Evolutionary conservation across 1,284 basidiomycete genomes (phyloP), one percentile per base, ranked within the genome.

Genomic region (Singerocomus inundabilis): DNA sequence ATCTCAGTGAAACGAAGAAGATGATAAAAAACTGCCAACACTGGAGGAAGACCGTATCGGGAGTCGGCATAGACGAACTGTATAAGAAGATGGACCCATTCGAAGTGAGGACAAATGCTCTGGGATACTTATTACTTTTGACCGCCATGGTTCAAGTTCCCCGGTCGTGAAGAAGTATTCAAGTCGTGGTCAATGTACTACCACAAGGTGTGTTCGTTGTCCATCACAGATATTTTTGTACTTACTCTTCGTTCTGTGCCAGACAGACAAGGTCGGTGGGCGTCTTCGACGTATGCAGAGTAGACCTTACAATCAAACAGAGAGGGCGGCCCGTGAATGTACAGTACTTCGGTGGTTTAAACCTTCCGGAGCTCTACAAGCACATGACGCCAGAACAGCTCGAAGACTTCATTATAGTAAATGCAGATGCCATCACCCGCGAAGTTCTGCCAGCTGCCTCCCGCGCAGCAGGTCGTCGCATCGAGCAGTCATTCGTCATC

Each of bases 101-200:
- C 47, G 78, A 84, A 58, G 82, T 84, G 55, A 64, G 78, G 9
- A 16, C 29, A 12, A 24, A 6, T 28, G 13, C 16, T 12, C 15
- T 30, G 42, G 12, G 18, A 38, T 35, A 4, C 28, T 18, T 9
- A 12, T 9, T 46, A 25, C 33, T 35, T 46, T 44, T 48, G 47
- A 62, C 32, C 21, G 2, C n/a, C n/a, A 24, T 52, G 46, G 1
- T 44, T 41, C 49, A 55, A 88, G 85, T 88, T 82, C 59, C 83
- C 84, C 2, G 84, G 82, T 56, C 78, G 85, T 42, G 73, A 80
- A 46, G 73, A 77, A 5, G 78, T 88, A 12, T 86, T 86, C 57
- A 77, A 84, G 46, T 80, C 78, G 52, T 88, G 85, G 85, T 85
- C 84, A 5, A 77, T 88, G 70, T 86, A 70, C 53, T 86, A 85